Conservation (phyloP, 2,329 filamentous ascomycete species). For the Scedosporium boydii region DNA sequence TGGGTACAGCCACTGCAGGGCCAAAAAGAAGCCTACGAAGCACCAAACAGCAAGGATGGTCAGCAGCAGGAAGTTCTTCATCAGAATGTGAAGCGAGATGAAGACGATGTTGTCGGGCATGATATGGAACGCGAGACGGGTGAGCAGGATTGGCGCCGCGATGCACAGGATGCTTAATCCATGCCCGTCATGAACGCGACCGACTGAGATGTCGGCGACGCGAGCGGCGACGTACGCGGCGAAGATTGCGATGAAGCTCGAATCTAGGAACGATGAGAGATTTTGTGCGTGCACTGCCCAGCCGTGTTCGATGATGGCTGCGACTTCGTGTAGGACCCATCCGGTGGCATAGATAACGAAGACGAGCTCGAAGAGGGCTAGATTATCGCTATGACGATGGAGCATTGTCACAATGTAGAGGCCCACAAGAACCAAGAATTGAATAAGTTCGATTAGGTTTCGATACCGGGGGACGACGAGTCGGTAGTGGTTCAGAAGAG, state of each 20-base stretch:
- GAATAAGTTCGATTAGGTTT: constrained; percentile 63
- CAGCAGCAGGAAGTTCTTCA: constrained; percentile 70
- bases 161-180: constrained; percentile 69
- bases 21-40: constrained; percentile 72
- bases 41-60: constrained; percentile 72
- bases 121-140: constrained; percentile 71
- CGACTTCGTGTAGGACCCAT: constrained; percentile 70
- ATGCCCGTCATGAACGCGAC: constrained; percentile 46
- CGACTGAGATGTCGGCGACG: constrained; percentile 49
- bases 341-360: constrained; percentile 69
- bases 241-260: constrained; percentile 67
- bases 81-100: constrained; percentile 72
- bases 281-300: constrained; percentile 76
- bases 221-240: constrained; percentile 58
- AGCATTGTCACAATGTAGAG: constrained; percentile 68
- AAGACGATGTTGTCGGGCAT: constrained; percentile 80
- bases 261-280: constrained; percentile 79
- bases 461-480: constrained; percentile 72
- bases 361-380: constrained; percentile 47
- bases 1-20: constrained; percentile 68
- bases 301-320: constrained; percentile 68
- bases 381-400: constrained; percentile 46
- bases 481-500: constrained; percentile 74
- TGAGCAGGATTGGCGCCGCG: constrained; percentile 67
- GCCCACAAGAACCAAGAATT: constrained; percentile 60